A percentile compares a stretch with the other conserved stretches of the same genome.
Evolutionary conservation across 768 basidiomycete genomes (phyloP).

Genomic region (Amanita rubescens): DNA sequence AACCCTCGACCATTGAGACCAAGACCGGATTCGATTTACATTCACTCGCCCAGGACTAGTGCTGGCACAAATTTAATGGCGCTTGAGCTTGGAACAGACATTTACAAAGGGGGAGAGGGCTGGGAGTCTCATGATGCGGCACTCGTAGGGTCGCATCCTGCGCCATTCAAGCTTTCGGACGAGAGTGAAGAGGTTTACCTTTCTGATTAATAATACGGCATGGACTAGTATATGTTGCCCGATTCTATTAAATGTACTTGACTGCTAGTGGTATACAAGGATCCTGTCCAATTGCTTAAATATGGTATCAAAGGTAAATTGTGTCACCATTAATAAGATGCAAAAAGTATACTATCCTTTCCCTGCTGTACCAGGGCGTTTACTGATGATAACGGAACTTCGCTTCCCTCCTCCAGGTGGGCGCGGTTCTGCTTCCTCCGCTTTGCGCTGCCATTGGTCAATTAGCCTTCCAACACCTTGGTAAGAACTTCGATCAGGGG

Average conservation of each 20-base stretch:
- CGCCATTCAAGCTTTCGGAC: not conserved
- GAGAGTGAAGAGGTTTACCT: not conserved
- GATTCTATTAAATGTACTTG: not conserved
- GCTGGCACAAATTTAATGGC: conserved; percentile 60
- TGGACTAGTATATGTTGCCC: not conserved
- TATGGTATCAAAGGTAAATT: not conserved
- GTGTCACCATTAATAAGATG: not conserved
- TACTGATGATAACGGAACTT: conserved; percentile 27
- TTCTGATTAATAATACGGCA: not conserved
- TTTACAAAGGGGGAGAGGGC: not conserved
- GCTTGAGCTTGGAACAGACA: conserved; percentile 41
- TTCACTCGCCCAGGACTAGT: conserved; percentile 57
- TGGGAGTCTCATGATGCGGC: conserved; percentile 47
- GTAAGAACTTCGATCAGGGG: conserved; percentile 73
- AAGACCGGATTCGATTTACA: conserved; percentile 53
- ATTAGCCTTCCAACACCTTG: conserved; percentile 81
- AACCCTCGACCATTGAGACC: conserved; percentile 37
- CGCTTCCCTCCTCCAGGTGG: conserved; percentile 26
- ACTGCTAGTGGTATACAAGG: conserved; percentile 6
- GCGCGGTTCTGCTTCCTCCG: conserved; percentile 39
- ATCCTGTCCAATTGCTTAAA: not conserved
- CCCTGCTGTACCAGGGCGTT: conserved; percentile 29
- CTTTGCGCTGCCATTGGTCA: conserved; percentile 83
- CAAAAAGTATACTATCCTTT: conserved; percentile 8
- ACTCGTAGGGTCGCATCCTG: conserved; percentile 20